A percentile compares a stretch with the other conserved stretches of the same genome.
Evolutionary conservation across 208 protist species (phyloP).

Genomic region (Trichomonas vaginalis): DNA sequence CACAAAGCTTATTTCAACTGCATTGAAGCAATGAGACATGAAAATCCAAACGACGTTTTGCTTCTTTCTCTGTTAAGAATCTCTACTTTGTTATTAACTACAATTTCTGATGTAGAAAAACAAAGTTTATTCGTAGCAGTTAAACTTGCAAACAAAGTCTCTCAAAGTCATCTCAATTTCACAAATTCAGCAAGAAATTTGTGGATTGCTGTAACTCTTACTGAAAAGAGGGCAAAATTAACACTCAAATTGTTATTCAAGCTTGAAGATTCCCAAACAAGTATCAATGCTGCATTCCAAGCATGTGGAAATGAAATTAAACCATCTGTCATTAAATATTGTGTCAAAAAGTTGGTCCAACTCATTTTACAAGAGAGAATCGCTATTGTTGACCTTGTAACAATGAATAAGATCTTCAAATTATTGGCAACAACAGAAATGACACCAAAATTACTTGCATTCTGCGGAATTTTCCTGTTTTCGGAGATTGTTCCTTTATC

Average conservation of each 20-base stretch:
- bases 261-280: background rate
- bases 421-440: background rate
- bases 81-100: background rate
- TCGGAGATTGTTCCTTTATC: background rate
- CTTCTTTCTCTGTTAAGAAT: background rate
- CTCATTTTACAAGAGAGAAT: background rate
- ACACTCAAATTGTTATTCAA: background rate
- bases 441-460: background rate
- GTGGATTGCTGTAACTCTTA: background rate
- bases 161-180: background rate
- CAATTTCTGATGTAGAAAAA: too few species aligned
- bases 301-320: background rate
- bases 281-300: background rate
- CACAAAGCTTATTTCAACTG: background rate
- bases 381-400: background rate
- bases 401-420: background rate
- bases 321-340: background rate
- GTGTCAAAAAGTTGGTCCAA: background rate
- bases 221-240: background rate
- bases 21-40: background rate
- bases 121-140: background rate
- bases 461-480: background rate
- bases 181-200: background rate
- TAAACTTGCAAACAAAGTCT: background rate
- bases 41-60: background rate